Evolutionary conservation across 2,329 filamentous ascomycete species (phyloP), one percentile per base, ranked within the genome.

Genomic region (Thelonectria olida): DNA sequence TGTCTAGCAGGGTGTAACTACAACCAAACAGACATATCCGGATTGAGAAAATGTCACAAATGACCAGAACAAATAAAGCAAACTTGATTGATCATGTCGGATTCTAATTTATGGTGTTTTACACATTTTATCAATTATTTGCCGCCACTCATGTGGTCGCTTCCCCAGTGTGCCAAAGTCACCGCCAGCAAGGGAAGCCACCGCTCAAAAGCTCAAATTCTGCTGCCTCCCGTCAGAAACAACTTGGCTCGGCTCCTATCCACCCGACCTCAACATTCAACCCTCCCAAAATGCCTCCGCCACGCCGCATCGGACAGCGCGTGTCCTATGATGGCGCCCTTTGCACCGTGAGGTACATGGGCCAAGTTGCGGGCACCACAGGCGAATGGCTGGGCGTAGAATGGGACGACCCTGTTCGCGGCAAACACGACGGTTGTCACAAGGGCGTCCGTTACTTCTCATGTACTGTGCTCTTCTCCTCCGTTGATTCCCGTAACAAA

Each of bases 351-450:
- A 89, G 93, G 63, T 98, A 94, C 74, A 79, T 92, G 63, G 96
- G 96, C 44, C 77, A 85, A 31, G 90, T 98, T 7, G 83, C 87
- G 51, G 92, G 91, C 67, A 94, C 93, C 8, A 83, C 86, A 42
- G 92, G 93, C 49, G 82, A 85, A 64, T 98, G 95, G 94, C 85
- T 98, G 31, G 96, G 96, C 47, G 92, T 98, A 48, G 96, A 99
- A 84, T 99, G 96, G 96, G 95, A 98, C 78, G 92, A 97, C 75
- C 81, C 89, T 58, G 84, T 83, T 36, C 86, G 94, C 71, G 96
- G 96, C 63, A 98, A 97, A 81, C 94, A 99, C 78, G 87, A 95
- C 72, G 96, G 96, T 61, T 88, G 90, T 62, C 89, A 96, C 78
- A 88, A 91, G 65, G 92, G 91, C 61, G 82, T 85, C 63, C 88